Evolutionary conservation across 2,329 filamentous ascomycete genomes (phyloP), one percentile per base, ranked within the genome.

Genomic region (Trichothecium roseum): DNA sequence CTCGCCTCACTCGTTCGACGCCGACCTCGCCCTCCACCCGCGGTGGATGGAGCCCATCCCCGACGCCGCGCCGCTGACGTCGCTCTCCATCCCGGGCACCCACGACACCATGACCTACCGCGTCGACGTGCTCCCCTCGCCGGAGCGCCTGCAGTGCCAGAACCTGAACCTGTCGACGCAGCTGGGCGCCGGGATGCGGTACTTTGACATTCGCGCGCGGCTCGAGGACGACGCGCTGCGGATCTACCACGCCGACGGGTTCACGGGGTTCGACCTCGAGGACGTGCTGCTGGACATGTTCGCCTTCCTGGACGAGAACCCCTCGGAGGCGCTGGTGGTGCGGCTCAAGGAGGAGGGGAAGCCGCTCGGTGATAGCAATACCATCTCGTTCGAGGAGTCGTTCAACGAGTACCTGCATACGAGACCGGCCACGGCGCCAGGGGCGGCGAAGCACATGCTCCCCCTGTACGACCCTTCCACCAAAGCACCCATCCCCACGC

Each of bases 51-150:
- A 48, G 17, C 34, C 34, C 6, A 46, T 69, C 9, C 61, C 63
- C 18, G 61, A 69, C 47, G 41, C 50, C 18, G 50, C 55, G 26
- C 53, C 50, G 31, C 49, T 72, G 24, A 56, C 63, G 22, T 57
- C 50, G 34, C 55, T 72, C 29, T 68, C 65, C 31, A 60, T 72
- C 39, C 68, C 68, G 1, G 68, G 68, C 20, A 70, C 68, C 2
- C 68, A 72, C 51, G 67, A 72, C 47, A 69, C 67, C 17, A 62
- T 72, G 61, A 70, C 68, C 14, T 66, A 63, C 42, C n/a, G n/a
- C n/a, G n/a, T n/a, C n/a, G n/a, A n/a, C n/a, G n/a, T n/a, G n/a
- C n/a, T 47, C 51, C 12, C 30, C 16, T 39, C 30, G 52, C 66
- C 37, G 43, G 51, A 56, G 38, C 37, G 40, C 8, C 57, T 62